These are phyloP conservation scores for Phytopythium ostracodes DNA, from an alignment of 352 stramenopile genomes.

Conservation along the genomic window DNA sequence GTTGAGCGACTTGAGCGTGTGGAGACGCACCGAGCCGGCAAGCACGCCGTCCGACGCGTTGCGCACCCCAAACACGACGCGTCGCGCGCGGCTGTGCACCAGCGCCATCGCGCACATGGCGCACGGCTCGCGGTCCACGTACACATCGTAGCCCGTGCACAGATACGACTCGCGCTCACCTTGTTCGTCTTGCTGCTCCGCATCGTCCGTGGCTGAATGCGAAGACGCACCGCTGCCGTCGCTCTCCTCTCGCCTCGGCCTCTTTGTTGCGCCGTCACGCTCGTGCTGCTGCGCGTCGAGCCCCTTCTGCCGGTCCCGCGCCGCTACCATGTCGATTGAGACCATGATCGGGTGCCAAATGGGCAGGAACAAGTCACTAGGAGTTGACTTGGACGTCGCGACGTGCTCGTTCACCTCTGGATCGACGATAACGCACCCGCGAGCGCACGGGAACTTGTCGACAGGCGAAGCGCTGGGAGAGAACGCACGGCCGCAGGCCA, in stretches of 20 bases:
- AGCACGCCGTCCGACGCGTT: constrained; percentile 67
- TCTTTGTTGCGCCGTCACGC: constrained; percentile 18
- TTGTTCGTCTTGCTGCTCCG: constrained; percentile 3
- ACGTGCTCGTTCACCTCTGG: constrained; percentile 25
- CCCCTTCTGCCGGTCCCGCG: constrained; percentile 44
- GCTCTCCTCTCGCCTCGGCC: constrained; percentile 21
- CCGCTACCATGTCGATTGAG: constrained; percentile 59
- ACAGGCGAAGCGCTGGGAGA: not conserved
- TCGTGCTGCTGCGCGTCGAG: constrained; percentile 7
- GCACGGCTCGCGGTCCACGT: constrained; percentile 81
- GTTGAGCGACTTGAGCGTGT: constrained; percentile 86
- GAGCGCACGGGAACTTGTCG: constrained; percentile 24
- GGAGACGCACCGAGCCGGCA: constrained; percentile 52
- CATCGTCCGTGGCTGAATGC: not conserved
- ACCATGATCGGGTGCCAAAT: constrained; percentile 72
- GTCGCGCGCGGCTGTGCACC: constrained; percentile 76
- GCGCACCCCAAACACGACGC: constrained; percentile 64
- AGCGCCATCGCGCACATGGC: constrained; percentile 90
- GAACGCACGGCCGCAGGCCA: constrained; percentile 14
- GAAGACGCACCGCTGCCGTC: not conserved
- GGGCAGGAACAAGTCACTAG: constrained; percentile 30
- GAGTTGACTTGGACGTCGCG: constrained; percentile 20
- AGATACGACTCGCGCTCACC: constrained; percentile 64
- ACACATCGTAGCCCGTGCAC: constrained; percentile 88
- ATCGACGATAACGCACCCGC: constrained; percentile 55